Evolutionary conservation across 2,329 filamentous ascomycete species (phyloP).

Genomic region (Septoria petroselini): DNA sequence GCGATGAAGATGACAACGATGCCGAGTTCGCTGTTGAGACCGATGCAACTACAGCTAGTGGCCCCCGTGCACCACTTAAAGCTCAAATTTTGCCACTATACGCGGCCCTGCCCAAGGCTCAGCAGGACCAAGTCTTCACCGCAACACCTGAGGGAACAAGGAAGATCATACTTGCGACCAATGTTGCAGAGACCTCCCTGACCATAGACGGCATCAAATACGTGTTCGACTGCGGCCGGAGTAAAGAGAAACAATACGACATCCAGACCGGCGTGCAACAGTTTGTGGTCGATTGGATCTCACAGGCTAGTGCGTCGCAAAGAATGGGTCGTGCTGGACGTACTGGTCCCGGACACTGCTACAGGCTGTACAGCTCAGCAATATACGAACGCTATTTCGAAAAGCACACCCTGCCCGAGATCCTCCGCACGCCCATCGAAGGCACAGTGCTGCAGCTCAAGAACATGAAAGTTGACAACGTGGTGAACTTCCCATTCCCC

Average conservation of each 20-base stretch:
- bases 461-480: conserved; percentile 84
- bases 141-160: conserved; percentile 73
- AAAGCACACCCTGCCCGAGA: conserved; percentile 82
- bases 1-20: conserved; percentile 56
- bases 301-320: conserved; percentile 92
- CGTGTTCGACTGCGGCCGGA: conserved; percentile 89
- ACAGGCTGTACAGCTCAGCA: conserved; percentile 88
- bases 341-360: conserved; percentile 94
- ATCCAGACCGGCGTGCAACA: conserved; percentile 87
- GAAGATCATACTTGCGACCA: conserved; percentile 86
- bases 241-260: conserved; percentile 89
- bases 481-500: conserved; percentile 93
- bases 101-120: conserved; percentile 82
- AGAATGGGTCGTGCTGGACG: conserved; percentile 89
- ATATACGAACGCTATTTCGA: conserved; percentile 88
- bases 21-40: conserved; percentile 52
- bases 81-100: conserved; percentile 93
- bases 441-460: conserved; percentile 87
- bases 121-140: conserved; percentile 89
- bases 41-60: conserved; percentile 42
- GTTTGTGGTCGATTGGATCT: conserved; percentile 94
- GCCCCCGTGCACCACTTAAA: conserved; percentile 54
- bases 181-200: conserved; percentile 94
- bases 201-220: conserved; percentile 95
- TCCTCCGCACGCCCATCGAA: conserved; percentile 87